phyloP scores from a whole-genome alignment of 2,329 filamentous ascomycete species.

The Blastomyces silverae region DNA sequence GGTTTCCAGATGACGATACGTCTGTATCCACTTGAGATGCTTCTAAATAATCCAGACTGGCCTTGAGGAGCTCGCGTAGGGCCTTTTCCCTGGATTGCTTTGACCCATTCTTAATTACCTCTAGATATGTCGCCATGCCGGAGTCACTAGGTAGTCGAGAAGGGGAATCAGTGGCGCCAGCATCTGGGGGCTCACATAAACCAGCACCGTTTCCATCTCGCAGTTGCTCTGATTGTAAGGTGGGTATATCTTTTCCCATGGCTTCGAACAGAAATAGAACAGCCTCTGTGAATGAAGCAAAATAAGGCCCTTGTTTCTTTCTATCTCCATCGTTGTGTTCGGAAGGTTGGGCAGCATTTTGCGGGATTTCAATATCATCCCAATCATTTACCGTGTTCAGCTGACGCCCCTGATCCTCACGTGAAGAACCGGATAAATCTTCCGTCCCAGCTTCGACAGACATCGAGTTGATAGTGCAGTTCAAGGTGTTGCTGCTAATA shows the following conservation, averaged over 20 bases:
- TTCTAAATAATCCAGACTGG: slow-evolving; percentile 8
- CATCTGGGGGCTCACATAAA: neutral
- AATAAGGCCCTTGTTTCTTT: slow-evolving; percentile 9
- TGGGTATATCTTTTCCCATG: slow-evolving; percentile 25
- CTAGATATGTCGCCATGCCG: slow-evolving; percentile 10
- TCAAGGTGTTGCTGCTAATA: neutral
- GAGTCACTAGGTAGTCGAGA: neutral
- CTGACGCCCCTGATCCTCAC: neutral
- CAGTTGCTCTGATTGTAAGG: slow-evolving; percentile 24
- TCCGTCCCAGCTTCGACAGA: neutral
- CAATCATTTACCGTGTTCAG: neutral
- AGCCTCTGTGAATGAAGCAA: slow-evolving; percentile 27
- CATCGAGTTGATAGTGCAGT: neutral
- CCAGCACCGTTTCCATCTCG: slow-evolving; percentile 16
- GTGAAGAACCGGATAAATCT: neutral
- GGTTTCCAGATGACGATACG: neutral
- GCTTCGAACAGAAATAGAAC: slow-evolving; percentile 31
- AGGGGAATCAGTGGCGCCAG: neutral
- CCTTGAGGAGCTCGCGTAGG: slow-evolving; percentile 30
- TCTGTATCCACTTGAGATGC: neutral
- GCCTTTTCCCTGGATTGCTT: slow-evolving; percentile 22
- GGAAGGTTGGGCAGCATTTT: neutral
- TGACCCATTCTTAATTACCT: slow-evolving; percentile 22
- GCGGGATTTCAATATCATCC: neutral
- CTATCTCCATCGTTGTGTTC: neutral